A percentile compares a stretch with the other conserved stretches of the same genome.
These are phyloP conservation scores for Dalechampia spathulata DNA, from an alignment of 441 rosid genomes.

Conservation along the genomic window DNA sequence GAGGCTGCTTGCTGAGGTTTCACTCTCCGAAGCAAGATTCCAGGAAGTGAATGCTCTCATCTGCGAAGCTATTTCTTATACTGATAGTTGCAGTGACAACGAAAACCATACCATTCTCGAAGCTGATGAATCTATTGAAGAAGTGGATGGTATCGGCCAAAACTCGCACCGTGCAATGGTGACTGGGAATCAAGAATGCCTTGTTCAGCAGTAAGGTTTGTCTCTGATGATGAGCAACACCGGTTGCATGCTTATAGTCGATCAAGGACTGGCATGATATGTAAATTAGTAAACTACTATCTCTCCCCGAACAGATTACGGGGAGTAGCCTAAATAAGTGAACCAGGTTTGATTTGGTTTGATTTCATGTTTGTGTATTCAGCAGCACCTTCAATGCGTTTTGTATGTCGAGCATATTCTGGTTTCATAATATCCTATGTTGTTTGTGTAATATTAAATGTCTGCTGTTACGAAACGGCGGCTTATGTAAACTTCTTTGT, in stretches of 20 bases:
- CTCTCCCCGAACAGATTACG: background rate
- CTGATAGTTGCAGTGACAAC: constrained; percentile 12
- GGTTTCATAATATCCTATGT: background rate
- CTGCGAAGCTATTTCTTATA: constrained; percentile 50
- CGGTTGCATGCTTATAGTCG: background rate
- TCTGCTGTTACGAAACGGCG: background rate
- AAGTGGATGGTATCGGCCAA: constrained; percentile 19
- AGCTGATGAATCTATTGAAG: constrained; percentile 20
- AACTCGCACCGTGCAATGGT: constrained; percentile 25
- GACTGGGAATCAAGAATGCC: constrained; percentile 44
- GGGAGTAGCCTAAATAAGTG: constrained; percentile 17
- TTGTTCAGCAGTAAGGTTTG: constrained; percentile 40
- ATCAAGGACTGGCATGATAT: constrained; percentile 1
- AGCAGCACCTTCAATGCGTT: no score
- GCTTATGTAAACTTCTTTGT: no score
- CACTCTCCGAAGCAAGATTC: constrained; percentile 86
- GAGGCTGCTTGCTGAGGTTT: constrained; percentile 87
- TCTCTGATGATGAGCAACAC: constrained; percentile 6
- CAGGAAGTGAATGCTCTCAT: constrained; percentile 63
- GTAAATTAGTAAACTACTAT: background rate
- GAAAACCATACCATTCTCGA: constrained; percentile 15
- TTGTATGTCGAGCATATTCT: background rate
- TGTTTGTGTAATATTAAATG: background rate
- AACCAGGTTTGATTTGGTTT: constrained; percentile 14
- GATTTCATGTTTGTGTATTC: background rate